Evolutionary conservation across 176 grass and related monocot species (phyloP).

Genomic region (Aegilops speltoides): DNA sequence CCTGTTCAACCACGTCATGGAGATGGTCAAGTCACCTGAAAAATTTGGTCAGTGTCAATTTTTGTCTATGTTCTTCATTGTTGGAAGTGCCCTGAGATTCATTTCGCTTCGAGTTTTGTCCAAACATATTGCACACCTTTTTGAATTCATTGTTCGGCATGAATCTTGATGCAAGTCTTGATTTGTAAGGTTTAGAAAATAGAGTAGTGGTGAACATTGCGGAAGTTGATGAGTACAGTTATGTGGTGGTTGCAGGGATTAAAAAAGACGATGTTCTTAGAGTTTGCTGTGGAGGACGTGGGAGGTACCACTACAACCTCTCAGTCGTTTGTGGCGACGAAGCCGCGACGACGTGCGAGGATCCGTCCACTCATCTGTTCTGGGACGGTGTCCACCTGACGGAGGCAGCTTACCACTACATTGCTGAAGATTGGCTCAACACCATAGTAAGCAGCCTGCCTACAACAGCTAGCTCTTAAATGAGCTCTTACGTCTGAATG

Average conservation of each 20-base stretch:
- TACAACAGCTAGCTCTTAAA: neutral
- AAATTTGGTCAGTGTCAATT: conserved; percentile 15
- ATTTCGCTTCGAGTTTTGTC: no score
- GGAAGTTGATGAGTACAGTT: neutral
- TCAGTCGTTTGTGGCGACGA: neutral
- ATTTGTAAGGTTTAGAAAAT: neutral
- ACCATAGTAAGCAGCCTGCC: neutral
- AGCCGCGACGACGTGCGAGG: neutral
- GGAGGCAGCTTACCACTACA: neutral
- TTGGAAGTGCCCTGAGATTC: no score
- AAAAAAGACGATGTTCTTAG: neutral
- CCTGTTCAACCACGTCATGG: conserved; percentile 27
- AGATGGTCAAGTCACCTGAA: conserved; percentile 29
- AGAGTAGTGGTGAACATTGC: neutral
- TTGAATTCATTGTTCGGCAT: neutral
- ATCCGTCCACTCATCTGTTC: neutral
- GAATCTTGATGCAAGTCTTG: no score
- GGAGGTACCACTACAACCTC: neutral
- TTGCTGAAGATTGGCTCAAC: neutral
- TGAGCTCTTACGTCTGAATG: neutral
- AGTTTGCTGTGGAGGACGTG: neutral
- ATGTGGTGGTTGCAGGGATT: conserved; percentile 6
- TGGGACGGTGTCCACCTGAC: conserved; percentile 1
- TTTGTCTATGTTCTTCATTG: neutral
- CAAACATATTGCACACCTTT: neutral